A percentile compares a stretch with the other conserved stretches of the same genome.
phyloP scores from a whole-genome alignment of 176 grass and related monocot genomes.

The Cocos nucifera region DNA sequence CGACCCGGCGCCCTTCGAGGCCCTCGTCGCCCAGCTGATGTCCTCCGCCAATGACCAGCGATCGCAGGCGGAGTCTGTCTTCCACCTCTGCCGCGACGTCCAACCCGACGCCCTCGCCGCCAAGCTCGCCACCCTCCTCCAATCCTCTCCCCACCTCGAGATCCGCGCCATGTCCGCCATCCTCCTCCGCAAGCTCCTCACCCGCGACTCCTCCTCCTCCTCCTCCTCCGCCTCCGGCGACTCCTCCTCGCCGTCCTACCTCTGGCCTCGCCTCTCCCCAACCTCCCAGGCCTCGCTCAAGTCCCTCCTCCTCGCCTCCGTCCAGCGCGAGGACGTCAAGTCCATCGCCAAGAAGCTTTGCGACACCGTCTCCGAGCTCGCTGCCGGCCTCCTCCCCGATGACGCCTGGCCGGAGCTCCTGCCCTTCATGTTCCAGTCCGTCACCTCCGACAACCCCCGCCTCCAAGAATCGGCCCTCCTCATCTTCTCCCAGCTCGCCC shows the following conservation, averaged over 20 bases:
- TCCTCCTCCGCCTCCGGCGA: neutral
- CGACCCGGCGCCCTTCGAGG: slow-evolving; percentile 33
- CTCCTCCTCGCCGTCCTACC: neutral
- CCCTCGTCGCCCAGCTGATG: slow-evolving; percentile 69
- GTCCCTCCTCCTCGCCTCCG: slow-evolving; percentile 45
- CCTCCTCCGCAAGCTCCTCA: slow-evolving; percentile 76
- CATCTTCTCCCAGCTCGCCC: slow-evolving; percentile 59
- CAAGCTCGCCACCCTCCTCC: slow-evolving; percentile 50
- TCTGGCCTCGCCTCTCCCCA: slow-evolving; percentile 68
- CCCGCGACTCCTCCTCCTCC: slow-evolving; percentile 23
- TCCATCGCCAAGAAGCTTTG: slow-evolving; percentile 87
- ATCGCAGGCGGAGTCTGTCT: slow-evolving; percentile 67
- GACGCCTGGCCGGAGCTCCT: slow-evolving; percentile 65
- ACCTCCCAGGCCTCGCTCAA: slow-evolving; percentile 47
- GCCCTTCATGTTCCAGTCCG: slow-evolving; percentile 75
- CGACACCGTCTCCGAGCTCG: slow-evolving; percentile 81
- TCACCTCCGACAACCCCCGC: slow-evolving; percentile 33
- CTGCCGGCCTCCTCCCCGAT: slow-evolving; percentile 57
- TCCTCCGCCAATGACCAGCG: slow-evolving; percentile 84
- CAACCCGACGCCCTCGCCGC: slow-evolving; percentile 68
- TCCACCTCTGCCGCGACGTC: slow-evolving; percentile 65
- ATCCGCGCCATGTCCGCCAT: slow-evolving; percentile 61
- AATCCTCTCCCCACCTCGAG: slow-evolving; percentile 31
- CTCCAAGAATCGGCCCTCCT: slow-evolving; percentile 84
- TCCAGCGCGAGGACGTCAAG: slow-evolving; percentile 55